Percentiles rank a stretch among this genome's conserved stretches.
phyloP scores from a whole-genome alignment of 768 basidiomycete species.

The Suillus lakei region DNA sequence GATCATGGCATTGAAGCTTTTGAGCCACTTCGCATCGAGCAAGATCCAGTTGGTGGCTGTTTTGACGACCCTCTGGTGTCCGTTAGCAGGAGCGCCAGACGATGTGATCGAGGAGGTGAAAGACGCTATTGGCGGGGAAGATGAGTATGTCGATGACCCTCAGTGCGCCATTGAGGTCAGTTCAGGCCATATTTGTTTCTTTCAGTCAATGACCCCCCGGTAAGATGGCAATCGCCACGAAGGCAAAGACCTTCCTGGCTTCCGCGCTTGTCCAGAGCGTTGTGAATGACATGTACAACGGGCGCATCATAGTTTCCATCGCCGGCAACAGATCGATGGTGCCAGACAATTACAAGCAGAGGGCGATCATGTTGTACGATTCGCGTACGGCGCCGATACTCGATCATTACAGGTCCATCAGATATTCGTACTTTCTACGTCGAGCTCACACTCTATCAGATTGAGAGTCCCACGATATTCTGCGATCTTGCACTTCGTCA shows the following conservation, averaged over 20 bases:
- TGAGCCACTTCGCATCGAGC: slow-evolving; percentile 72
- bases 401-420: slow-evolving; percentile 76
- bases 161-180: slow-evolving; percentile 88
- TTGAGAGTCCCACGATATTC: slow-evolving; percentile 85
- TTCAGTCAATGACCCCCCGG: background rate
- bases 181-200: slow-evolving; percentile 16
- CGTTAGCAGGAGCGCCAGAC: slow-evolving; percentile 74
- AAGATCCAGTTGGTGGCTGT: slow-evolving; percentile 79
- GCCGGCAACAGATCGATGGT: slow-evolving; percentile 73
- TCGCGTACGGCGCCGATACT: slow-evolving; percentile 69
- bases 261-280: slow-evolving; percentile 86
- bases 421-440: slow-evolving; percentile 5
- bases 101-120: slow-evolving; percentile 74
- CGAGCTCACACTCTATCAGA: slow-evolving; percentile 38
- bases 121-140: slow-evolving; percentile 56
- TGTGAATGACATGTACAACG: slow-evolving; percentile 85
- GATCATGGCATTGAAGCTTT: slow-evolving; percentile 86
- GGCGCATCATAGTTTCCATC: slow-evolving; percentile 71
- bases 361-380: slow-evolving; percentile 76
- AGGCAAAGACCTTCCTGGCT: slow-evolving; percentile 83
- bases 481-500: slow-evolving; percentile 77
- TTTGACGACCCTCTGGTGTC: slow-evolving; percentile 84
- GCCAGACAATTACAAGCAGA: slow-evolving; percentile 88
- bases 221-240: slow-evolving; percentile 88
- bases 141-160: slow-evolving; percentile 62